Conservation (phyloP, 257 asterid genomes). For the Scutellaria minor region DNA sequence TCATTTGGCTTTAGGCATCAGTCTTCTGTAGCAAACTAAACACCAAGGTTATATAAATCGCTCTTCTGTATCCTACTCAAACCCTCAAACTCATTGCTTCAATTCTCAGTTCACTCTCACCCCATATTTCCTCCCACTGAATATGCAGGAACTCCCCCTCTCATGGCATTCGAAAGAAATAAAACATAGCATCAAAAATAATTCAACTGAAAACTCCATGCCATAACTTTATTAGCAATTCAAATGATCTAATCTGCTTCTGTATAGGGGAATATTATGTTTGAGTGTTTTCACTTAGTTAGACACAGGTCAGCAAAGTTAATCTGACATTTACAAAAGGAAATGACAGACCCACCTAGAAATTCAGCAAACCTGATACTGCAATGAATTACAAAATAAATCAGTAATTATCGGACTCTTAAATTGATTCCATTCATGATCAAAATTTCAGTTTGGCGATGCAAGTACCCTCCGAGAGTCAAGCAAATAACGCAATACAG, state of each 20-base stretch:
- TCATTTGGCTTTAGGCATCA: background rate
- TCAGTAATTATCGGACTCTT: no score
- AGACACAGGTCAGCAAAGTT: background rate
- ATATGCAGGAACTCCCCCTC: background rate
- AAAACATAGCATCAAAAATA: background rate
- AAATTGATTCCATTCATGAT: no score
- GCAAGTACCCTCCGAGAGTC: no score
- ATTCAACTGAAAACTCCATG: no score
- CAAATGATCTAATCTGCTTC: no score
- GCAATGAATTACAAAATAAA: no score
- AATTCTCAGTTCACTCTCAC: background rate
- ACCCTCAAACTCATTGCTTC: background rate
- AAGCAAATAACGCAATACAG: no score
- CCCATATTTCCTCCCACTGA: background rate
- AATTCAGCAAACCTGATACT: no score
- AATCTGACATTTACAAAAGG: no score
- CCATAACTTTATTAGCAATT: background rate
- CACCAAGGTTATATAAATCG: background rate
- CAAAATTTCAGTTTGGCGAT: no score
- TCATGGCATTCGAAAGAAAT: background rate
- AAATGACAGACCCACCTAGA: no score
- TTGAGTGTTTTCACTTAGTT: background rate
- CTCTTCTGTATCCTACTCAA: background rate
- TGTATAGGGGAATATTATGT: background rate
- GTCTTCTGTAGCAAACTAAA: background rate